Percentiles rank a stretch among this genome's conserved stretches.
Conservation (phyloP, 345 rosid genomes). For the Arabis alpina region DNA sequence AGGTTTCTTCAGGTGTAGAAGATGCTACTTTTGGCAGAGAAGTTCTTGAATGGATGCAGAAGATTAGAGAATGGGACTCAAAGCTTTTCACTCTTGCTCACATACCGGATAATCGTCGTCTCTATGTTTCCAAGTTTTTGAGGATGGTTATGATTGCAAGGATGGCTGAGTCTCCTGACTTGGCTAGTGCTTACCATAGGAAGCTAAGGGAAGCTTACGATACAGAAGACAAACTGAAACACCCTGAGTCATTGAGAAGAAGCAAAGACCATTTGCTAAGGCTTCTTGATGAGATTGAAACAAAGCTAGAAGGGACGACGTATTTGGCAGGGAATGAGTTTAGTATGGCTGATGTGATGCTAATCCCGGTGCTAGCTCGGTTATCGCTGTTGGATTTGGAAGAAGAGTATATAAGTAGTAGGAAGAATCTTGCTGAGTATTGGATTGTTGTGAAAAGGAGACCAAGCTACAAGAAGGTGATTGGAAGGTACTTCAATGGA, state of each 20-base stretch:
- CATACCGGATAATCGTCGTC: slow-evolving; percentile 60
- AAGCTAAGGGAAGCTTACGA: slow-evolving; percentile 75
- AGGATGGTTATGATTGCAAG: slow-evolving; percentile 79
- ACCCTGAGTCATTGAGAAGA: slow-evolving; percentile 49
- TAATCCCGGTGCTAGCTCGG: slow-evolving; percentile 74
- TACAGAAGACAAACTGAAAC: slow-evolving; percentile 72
- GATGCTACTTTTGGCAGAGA: slow-evolving; percentile 53
- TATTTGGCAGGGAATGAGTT: slow-evolving; percentile 78
- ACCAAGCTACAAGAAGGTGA: slow-evolving; percentile 73
- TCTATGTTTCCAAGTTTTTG: slow-evolving; percentile 67
- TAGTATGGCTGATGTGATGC: slow-evolving; percentile 82
- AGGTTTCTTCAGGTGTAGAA: slow-evolving; percentile 57
- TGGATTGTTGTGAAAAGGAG: slow-evolving; percentile 72
- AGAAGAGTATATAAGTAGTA: slow-evolving; percentile 67
- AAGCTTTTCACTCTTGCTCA: slow-evolving; percentile 74
- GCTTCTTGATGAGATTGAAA: slow-evolving; percentile 75
- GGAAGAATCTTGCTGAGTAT: slow-evolving; percentile 68
- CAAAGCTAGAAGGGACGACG: slow-evolving; percentile 51
- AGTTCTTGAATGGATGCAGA: slow-evolving; percentile 75
- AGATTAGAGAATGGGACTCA: slow-evolving; percentile 75
- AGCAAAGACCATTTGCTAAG: slow-evolving; percentile 63
- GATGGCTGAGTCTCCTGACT: slow-evolving; percentile 84
- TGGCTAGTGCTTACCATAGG: slow-evolving; percentile 80
- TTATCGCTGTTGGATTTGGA: slow-evolving; percentile 65
- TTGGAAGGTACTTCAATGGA: slow-evolving; percentile 75